Conservation (phyloP, 768 basidiomycete genomes). For the Boletus vermiculosoides region DNA sequence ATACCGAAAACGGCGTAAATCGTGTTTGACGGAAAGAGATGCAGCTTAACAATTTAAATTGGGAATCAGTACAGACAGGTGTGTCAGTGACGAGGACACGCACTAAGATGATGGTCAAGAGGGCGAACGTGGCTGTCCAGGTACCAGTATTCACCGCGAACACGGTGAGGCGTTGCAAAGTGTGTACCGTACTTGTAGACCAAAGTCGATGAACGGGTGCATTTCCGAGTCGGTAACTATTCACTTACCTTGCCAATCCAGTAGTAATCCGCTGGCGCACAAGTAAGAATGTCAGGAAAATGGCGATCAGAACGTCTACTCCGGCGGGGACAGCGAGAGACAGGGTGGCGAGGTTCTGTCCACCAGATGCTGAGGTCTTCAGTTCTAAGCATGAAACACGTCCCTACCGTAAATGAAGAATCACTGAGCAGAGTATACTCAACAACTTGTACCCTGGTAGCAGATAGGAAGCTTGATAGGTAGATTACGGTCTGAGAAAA, state of each 20-base stretch:
- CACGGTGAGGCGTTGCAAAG: constrained; percentile 10
- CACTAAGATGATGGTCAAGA: constrained; percentile 45
- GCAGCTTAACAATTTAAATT: not conserved
- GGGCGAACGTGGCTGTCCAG: constrained; percentile 48
- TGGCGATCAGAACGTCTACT: constrained; percentile 6
- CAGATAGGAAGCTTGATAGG: not conserved
- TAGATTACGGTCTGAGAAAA: not conserved
- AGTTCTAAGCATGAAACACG: not conserved
- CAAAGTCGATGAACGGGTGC: not conserved
- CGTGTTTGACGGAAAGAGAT: not conserved
- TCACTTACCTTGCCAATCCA: not conserved
- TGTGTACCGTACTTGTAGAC: not conserved
- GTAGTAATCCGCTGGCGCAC: not conserved
- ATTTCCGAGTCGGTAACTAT: not conserved
- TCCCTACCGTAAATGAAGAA: not conserved
- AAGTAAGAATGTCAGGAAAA: not conserved
- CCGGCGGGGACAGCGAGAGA: not conserved
- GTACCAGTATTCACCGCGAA: constrained; percentile 32
- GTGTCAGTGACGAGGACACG: constrained; percentile 29
- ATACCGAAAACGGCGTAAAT: not conserved
- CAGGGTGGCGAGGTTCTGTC: not conserved
- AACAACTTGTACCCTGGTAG: not conserved
- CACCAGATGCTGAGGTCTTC: not conserved
- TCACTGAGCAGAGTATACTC: not conserved
- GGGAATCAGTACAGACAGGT: too few species aligned